Conservation (phyloP, 768 basidiomycete genomes). For the Clavulina sp. region DNA sequence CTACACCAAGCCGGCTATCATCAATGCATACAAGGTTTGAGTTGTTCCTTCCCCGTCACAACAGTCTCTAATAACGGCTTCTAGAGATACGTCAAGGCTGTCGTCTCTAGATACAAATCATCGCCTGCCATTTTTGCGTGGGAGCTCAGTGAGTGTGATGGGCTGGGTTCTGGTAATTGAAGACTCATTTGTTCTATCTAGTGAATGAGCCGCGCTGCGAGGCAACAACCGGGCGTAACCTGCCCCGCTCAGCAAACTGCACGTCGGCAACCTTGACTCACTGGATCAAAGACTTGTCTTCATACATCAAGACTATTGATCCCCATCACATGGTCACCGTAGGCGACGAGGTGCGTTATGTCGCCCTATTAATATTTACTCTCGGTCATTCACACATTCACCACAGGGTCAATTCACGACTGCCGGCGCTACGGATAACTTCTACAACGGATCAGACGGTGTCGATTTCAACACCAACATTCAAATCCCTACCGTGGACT, state of each 20-base stretch:
- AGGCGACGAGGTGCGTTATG: constrained; percentile 10
- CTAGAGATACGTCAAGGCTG: constrained; percentile 11
- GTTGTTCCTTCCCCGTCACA: no score
- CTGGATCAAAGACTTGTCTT: constrained; percentile 5
- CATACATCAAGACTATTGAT: constrained; percentile 13
- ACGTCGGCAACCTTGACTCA: constrained; percentile 9
- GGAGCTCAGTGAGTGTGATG: constrained; percentile 2
- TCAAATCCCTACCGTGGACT: constrained; percentile 6
- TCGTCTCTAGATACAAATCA: constrained; percentile 8
- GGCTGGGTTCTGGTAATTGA: no score
- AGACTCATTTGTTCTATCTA: not conserved
- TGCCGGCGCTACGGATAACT: constrained; percentile 1
- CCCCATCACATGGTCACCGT: constrained; percentile 11
- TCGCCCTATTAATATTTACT: not conserved
- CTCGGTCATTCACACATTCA: not conserved
- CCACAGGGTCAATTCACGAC: constrained; percentile 10
- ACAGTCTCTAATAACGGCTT: no score
- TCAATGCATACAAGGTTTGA: constrained; percentile 11
- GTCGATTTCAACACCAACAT: constrained; percentile 9
- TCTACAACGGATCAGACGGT: constrained; percentile 10
- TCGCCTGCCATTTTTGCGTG: constrained; percentile 11
- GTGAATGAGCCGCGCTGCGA: constrained; percentile 11
- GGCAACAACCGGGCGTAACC: constrained; percentile 12
- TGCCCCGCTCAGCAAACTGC: constrained; percentile 11
- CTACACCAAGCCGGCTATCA: constrained; percentile 11